These are phyloP conservation scores for Pseudevernia furfuracea DNA, from an alignment of 495 filamentous ascomycete species.

Conservation along the genomic window DNA sequence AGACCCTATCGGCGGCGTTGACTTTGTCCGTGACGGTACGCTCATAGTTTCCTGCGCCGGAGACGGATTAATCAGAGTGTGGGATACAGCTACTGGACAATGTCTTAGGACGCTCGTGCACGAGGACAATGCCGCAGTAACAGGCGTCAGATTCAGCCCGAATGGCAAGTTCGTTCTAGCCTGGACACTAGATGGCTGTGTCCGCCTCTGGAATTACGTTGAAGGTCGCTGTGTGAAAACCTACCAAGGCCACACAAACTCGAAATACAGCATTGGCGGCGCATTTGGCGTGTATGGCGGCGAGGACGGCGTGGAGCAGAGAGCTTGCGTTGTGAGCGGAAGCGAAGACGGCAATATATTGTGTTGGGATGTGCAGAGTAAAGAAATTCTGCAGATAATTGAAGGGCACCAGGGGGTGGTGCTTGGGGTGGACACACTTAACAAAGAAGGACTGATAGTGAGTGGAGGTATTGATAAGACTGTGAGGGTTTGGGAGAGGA, in stretches of 20 bases:
- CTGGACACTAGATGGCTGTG: slow-evolving; percentile 80
- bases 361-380: slow-evolving; percentile 83
- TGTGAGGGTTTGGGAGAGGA: slow-evolving; percentile 54
- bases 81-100: slow-evolving; percentile 93
- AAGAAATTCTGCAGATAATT: slow-evolving; percentile 66
- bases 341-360: slow-evolving; percentile 82
- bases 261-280: slow-evolving; percentile 72
- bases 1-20: slow-evolving; percentile 87
- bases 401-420: slow-evolving; percentile 73
- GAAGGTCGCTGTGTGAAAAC: slow-evolving; percentile 86
- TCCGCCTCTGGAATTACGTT: slow-evolving; percentile 92
- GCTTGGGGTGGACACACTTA: slow-evolving; percentile 66
- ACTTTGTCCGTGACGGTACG: slow-evolving; percentile 87
- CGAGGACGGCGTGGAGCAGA: slow-evolving; percentile 30
- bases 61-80: slow-evolving; percentile 86
- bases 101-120: slow-evolving; percentile 90
- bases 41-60: slow-evolving; percentile 81
- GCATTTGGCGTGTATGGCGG: slow-evolving; percentile 63
- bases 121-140: slow-evolving; percentile 89
- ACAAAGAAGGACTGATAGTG: slow-evolving; percentile 41
- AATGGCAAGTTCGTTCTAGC: slow-evolving; percentile 90
- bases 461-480: slow-evolving; percentile 59
- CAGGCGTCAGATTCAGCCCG: slow-evolving; percentile 83
- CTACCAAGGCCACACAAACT: slow-evolving; percentile 87
- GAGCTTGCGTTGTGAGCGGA: slow-evolving; percentile 66